Evolutionary conservation across 768 basidiomycete genomes (phyloP).

Genomic region (Russula sp.): DNA sequence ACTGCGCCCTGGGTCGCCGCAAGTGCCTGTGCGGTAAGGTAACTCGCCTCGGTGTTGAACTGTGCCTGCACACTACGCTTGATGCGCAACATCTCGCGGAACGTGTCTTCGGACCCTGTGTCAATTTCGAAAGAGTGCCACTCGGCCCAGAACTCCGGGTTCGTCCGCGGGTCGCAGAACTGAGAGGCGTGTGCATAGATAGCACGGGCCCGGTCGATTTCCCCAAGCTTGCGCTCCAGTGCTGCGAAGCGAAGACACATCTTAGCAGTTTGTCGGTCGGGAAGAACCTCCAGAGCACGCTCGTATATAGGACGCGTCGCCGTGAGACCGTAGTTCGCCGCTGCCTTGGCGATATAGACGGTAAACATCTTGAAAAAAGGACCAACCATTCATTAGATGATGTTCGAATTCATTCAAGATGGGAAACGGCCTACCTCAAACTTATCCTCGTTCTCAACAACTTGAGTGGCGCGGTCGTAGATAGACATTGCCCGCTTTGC

Average conservation of each 20-base stretch:
- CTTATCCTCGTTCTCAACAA: constrained; percentile 84
- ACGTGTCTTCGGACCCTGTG: constrained; percentile 97
- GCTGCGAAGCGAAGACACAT: constrained; percentile 97
- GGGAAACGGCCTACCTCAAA: constrained; percentile 63
- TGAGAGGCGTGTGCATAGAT: constrained; percentile 97
- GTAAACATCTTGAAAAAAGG: constrained; percentile 70
- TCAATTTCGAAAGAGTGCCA: constrained; percentile 99
- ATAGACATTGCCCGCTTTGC: constrained; percentile 96
- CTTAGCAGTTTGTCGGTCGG: constrained; percentile 90
- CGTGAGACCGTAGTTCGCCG: constrained; percentile 90
- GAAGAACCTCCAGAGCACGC: constrained; percentile 85
- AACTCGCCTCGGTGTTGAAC: constrained; percentile 95
- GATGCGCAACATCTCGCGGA: constrained; percentile 91
- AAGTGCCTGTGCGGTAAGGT: constrained; percentile 84
- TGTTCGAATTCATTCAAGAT: neutral
- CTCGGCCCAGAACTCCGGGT: constrained; percentile 90
- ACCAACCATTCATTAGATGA: neutral
- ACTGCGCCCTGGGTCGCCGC: constrained; percentile 56
- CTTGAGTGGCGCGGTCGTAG: constrained; percentile 85
- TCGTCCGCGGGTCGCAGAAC: constrained; percentile 93
- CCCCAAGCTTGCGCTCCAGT: constrained; percentile 95
- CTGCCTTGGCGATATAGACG: constrained; percentile 95
- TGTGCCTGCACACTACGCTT: constrained; percentile 97
- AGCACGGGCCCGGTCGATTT: constrained; percentile 95
- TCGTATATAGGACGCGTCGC: constrained; percentile 97